Base-by-base conservation (phyloP, 78 protist species). In the Dictyostelium capitatum region DNA sequence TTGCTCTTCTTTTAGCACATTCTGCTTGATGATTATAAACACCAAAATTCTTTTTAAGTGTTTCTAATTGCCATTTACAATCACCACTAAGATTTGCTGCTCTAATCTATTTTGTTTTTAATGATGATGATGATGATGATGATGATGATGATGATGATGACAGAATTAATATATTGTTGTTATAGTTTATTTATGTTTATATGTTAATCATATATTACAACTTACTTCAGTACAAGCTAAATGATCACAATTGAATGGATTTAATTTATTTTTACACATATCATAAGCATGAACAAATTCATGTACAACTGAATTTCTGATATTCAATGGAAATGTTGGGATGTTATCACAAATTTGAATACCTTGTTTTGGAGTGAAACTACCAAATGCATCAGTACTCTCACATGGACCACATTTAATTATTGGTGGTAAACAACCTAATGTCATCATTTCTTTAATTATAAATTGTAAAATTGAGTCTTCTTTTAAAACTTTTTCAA, bases 271-370 rank as follows among this genome's bases (percentile, higher is more conserved):
- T 70, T 95, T 77, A 50, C 97, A 94, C 46, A 92, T 65, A 75
- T 97, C 98, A 48, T 72, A 97, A 15, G 97, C 97, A 85, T 97
- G 98, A 48, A 97, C 74, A 30, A 95, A 82, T 80, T 97, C 98
- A 75, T 97, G 98, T 4, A 80, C 59, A 9, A 97, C 19, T 1
- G 96, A 80, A 56, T 81, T 87, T 77, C 92, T 87, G 46, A 81
- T 51, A 56, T 67, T 81, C 20, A 41, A 62, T 17, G 83, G 81
- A 32, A 50, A 90, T 11, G 81, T 80, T 65, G 17, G 37, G n/a
- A 82, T 59, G 59, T 90, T 81, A 69, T 80, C 82, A 43, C 95
- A 90, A 32, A 90, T 82, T 11, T 48, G 11, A 56, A 90, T 57
- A 62, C 95, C 89, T 28, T 53, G n/a, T 32, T 73, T 28, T 54